Conservation (phyloP, 495 filamentous ascomycete species). For the Thermochaetoides thermophila region DNA sequence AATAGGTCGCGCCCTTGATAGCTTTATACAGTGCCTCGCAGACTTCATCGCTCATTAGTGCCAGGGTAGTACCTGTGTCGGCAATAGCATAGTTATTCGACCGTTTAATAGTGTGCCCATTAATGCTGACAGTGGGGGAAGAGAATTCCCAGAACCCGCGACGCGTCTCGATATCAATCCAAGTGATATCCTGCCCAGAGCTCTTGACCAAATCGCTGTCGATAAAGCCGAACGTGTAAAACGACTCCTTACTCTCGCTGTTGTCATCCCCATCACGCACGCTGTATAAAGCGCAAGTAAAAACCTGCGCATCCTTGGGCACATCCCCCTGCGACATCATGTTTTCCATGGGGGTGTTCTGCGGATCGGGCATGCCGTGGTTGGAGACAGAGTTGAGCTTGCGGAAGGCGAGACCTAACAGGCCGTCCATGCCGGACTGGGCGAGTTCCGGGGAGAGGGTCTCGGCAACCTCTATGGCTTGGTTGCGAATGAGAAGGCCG, state of each 20-base stretch:
- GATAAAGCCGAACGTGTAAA: slow-evolving; percentile 72
- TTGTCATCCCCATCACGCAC: no score
- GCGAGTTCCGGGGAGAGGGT: slow-evolving; percentile 48
- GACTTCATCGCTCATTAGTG: slow-evolving; percentile 49
- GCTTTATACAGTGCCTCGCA: slow-evolving; percentile 54
- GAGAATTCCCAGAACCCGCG: slow-evolving; percentile 62
- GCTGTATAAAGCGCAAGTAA: slow-evolving; percentile 58
- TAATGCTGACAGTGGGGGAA: slow-evolving; percentile 44
- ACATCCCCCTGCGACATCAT: slow-evolving; percentile 59
- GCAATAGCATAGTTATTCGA: slow-evolving; percentile 63
- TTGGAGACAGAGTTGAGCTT: slow-evolving; percentile 53
- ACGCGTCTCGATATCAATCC: slow-evolving; percentile 51
- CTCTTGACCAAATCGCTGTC: slow-evolving; percentile 47
- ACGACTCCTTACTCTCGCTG: slow-evolving; percentile 45
- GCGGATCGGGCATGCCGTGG: slow-evolving; percentile 30
- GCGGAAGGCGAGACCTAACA: slow-evolving; percentile 57
- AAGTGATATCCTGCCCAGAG: slow-evolving; percentile 41
- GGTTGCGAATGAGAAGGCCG: slow-evolving; percentile 50
- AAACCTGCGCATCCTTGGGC: slow-evolving; percentile 46
- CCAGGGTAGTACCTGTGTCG: slow-evolving; percentile 65
- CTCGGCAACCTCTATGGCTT: slow-evolving; percentile 55
- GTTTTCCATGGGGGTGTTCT: slow-evolving; percentile 60
- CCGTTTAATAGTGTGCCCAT: slow-evolving; percentile 40
- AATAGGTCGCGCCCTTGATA: slow-evolving; percentile 55
- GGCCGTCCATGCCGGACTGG: slow-evolving; percentile 48